A percentile compares a stretch with the other conserved stretches of the same genome.
Conservation (phyloP, 805 yeast genomes). For the Metschnikowia reukaufii region DNA sequence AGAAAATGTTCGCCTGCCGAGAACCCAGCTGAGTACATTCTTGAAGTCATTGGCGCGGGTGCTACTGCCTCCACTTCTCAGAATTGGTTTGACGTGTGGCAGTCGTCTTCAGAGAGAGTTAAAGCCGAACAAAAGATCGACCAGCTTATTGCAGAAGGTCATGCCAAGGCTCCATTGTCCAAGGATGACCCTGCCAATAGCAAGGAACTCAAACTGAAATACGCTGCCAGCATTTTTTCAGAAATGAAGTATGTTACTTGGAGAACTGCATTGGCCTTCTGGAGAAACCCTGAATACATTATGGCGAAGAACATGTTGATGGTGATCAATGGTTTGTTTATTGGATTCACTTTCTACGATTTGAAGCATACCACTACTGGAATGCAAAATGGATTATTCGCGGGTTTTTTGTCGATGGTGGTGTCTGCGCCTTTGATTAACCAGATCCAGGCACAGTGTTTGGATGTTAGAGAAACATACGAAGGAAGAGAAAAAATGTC, state of each 20-base stretch:
- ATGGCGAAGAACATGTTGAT: conserved; percentile 19
- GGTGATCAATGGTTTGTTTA: conserved; percentile 45
- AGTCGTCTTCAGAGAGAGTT: conserved; percentile 11
- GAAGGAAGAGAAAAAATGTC: conserved; percentile 72
- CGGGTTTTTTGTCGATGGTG: conserved; percentile 53
- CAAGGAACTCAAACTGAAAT: conserved; percentile 13
- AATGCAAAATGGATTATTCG: conserved; percentile 45
- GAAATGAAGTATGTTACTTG: conserved; percentile 13
- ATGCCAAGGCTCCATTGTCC: neutral
- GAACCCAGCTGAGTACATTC: conserved; percentile 21
- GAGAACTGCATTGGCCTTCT: conserved; percentile 15
- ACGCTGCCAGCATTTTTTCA: conserved; percentile 10
- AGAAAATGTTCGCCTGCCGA: conserved; percentile 14
- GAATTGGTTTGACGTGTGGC: conserved; percentile 20
- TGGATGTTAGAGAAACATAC: conserved; percentile 57
- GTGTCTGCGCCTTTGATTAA: conserved; percentile 58
- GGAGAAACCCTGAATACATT: conserved; percentile 21
- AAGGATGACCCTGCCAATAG: conserved; percentile 1
- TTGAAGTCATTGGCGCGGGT: conserved; percentile 22
- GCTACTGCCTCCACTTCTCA: conserved; percentile 16
- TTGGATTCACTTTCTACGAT: conserved; percentile 35
- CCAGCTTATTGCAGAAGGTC: conserved; percentile 11
- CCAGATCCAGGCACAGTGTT: conserved; percentile 62
- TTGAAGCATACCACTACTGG: conserved; percentile 25
- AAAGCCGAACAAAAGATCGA: conserved; percentile 11